Base-by-base conservation (phyloP, 306 rosid genomes). In the Canavalia gladiata region DNA sequence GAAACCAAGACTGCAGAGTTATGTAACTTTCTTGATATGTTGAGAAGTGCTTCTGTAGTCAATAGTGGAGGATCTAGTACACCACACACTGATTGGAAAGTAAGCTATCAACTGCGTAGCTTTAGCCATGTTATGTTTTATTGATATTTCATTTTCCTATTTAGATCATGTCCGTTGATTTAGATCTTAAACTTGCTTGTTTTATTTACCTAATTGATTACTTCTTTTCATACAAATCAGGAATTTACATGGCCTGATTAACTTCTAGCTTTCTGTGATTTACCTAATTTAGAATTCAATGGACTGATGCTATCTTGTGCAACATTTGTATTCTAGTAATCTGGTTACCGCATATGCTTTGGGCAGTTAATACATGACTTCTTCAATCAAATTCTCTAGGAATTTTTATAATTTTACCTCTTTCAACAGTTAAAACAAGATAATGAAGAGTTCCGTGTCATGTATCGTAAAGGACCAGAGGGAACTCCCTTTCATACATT, bases 401-500 rank as follows among this genome's bases (percentile, higher is more conserved):
- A 18, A 56, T 51, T 13, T 31, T 50, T 69, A 66, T 68, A 4
- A 75, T 28, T 82, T 49, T 67, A 55, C 85, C 79, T 85, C 35
- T 84, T 78, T 80, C 82, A 71, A 68, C 95, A 96, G 99, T 81
- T 90, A 77, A 96, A 93, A 85, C 98, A 96, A 45, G 99, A 93
- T n/a, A 91, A 80, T 25, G 99, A 93, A 74, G 97, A 92, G 65
- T 93, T 86, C 46, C 97, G 99, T 12, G 98, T 96, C 13, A 96
- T 96, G 99, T 96, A 93, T 84, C 90, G 92, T 7, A 97, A 92
- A 85, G 99, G 98, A 70, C 90, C 87, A 18, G 74, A 87, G 82
- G 99, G 98, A 83, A 86, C 90, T 85, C 98, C 99, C 2, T 91
- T 81, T 84, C 98, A 96, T 86, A 83, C 94, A 6, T 84, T 96